Base-by-base conservation (phyloP, 306 rosid genomes). In the Ammopiptanthus mongolicus region DNA sequence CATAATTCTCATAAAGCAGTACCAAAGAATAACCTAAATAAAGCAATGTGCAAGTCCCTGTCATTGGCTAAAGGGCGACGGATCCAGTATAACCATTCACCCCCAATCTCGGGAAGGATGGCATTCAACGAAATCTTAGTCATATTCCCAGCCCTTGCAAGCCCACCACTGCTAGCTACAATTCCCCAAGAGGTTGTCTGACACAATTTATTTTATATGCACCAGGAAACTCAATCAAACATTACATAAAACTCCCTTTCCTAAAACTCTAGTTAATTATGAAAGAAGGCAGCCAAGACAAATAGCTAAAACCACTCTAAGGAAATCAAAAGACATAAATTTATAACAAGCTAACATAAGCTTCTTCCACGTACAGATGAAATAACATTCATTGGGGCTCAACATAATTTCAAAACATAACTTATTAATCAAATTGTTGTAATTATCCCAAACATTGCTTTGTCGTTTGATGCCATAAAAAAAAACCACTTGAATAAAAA, bases 171-270 rank as follows among this genome's bases (percentile, higher is more conserved):
- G 9, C 22, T 44, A 3, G 63, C 50, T 57, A 41, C 34, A 82
- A 72, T 61, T 66, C 37, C 41, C 33, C n/a, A 18, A 28, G 55
- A 14, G 48, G 41, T 63, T 47, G 66, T 48, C 75, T 17, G 39
- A 36, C 37, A 65, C 69, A 18, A 15, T 36, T 25, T 46, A 61
- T 51, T 69, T 21, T 29, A 46, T 62, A 6, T 62, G 58, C 50
- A 42, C 14, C 68, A 22, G 15, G 69, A 53, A 64, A 62, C 41
- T 64, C 48, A 22, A n/a, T 53, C 46, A 62, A 70, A 23, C 29
- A 37, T 48, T 22, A 39, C 59, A 53, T 33, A 48, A 48, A 78
- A 74, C 71, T 53, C 21, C 56, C n/a, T 48, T 62, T 72, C 70
- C 77, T 19, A 42, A 42, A 56, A 29, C 25, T 53, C 62, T 21